Base-by-base conservation (phyloP, 2,329 filamentous ascomycete genomes). In the Plenodomus biglobosus region DNA sequence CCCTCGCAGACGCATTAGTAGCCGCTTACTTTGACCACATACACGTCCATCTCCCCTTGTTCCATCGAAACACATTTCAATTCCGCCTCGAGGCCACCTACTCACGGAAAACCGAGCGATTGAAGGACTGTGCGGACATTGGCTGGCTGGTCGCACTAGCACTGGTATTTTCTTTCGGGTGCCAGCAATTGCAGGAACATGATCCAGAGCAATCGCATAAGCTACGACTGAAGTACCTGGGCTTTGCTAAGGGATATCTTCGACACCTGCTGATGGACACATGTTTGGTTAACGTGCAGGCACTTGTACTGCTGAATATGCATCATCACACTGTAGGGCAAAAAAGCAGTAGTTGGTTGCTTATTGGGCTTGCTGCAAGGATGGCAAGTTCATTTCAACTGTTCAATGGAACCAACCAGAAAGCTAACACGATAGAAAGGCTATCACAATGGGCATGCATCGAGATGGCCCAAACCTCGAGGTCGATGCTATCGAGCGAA, bases 381-480 rank as follows among this genome's bases (percentile, higher is more conserved):
- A 72, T 76, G 66, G 63, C 62, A 38, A 20, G 55, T 58, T 20
- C 2, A 18, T 8, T 10, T 8, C 10, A 7, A n/a, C 17, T 8
- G n/a, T 34, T 10, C 7, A 10, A 2, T 38, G 6, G 22, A 5
- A 24, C 11, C 22, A 24, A 11, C 22, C 27, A 32, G 3, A 7
- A 21, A 15, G 27, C 35, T 40, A 19, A 43, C 34, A 41, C n/a
- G 38, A n/a, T 3, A 10, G 32, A 15, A 3, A 66, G 62, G 72
- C 74, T 2, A 73, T 75, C 44, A 73, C 72, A 13, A 64, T 76
- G 43, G 74, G 74, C 3, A 73, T 77, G 71, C 75, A 77, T 50
- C 68, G 73, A 24, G 73, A 75, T 52, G 69, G 64, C 21, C 64
- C 69, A 0, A 71, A 69, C n/a, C 59, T 63, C 27, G 65, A 71